Conservation (phyloP, 345 rosid species). For the Theobroma cacao region DNA sequence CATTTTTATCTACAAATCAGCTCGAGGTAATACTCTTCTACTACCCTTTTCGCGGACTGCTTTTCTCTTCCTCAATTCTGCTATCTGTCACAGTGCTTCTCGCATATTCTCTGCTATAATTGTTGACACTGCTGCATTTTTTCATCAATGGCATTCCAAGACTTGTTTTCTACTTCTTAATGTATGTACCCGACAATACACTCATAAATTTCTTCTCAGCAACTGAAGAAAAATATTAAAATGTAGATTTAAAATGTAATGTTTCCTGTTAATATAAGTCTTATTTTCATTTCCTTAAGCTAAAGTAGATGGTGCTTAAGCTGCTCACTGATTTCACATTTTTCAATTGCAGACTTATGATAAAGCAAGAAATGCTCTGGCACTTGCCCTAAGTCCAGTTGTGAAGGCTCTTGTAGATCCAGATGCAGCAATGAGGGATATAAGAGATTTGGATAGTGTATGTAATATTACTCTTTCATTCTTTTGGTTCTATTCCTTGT, state of each 20-base stretch:
- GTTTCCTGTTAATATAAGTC: background rate
- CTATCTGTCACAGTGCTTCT: background rate
- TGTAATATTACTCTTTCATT: slow-evolving; percentile 25
- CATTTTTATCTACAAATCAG: slow-evolving; percentile 84
- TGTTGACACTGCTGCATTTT: background rate
- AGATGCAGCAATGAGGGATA: slow-evolving; percentile 87
- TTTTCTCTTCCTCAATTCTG: background rate
- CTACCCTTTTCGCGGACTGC: background rate
- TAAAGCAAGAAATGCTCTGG: slow-evolving; percentile 90
- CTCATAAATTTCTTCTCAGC: no score
- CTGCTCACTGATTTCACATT: background rate
- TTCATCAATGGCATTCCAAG: slow-evolving; percentile 1
- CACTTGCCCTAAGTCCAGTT: slow-evolving; percentile 94
- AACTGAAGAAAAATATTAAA: no score
- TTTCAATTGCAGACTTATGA: slow-evolving; percentile 67
- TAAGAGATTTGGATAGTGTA: slow-evolving; percentile 85
- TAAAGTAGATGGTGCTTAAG: background rate
- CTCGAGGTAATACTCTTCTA: slow-evolving; percentile 53
- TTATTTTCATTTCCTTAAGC: background rate
- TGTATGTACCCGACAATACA: background rate
- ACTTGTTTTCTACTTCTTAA: background rate
- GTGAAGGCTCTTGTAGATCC: slow-evolving; percentile 89
- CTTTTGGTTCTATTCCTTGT: background rate
- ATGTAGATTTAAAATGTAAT: no score
- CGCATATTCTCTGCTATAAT: background rate